Percentiles rank a stretch among this genome's conserved stretches.
These are phyloP conservation scores for Boletus bicolor DNA, from an alignment of 768 basidiomycete species.

Conservation along the genomic window DNA sequence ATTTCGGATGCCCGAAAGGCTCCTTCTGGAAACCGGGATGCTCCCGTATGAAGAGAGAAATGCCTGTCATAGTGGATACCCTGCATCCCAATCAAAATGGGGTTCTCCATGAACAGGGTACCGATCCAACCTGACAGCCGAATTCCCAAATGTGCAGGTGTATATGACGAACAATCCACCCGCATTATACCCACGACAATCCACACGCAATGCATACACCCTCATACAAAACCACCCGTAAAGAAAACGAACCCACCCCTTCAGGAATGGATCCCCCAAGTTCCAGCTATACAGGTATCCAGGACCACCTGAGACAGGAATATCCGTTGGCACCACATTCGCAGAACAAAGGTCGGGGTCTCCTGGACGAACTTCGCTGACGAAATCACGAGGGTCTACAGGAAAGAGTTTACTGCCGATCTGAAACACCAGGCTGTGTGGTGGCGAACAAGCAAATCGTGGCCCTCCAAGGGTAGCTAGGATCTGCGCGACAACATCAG, in stretches of 20 bases:
- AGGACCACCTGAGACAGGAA: slow-evolving; percentile 46
- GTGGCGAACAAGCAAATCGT: slow-evolving; percentile 54
- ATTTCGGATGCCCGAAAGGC: slow-evolving; percentile 14
- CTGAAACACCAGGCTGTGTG: slow-evolving; percentile 63
- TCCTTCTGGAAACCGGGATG: slow-evolving; percentile 8
- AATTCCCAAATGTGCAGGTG: background rate
- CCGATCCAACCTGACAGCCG: background rate
- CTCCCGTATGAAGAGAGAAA: background rate
- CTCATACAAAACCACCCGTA: background rate
- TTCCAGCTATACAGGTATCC: slow-evolving; percentile 76
- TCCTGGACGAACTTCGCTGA: slow-evolving; percentile 39
- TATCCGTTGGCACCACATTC: slow-evolving; percentile 60
- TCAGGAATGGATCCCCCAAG: slow-evolving; percentile 72
- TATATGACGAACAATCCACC: background rate
- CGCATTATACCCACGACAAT: slow-evolving; percentile 7
- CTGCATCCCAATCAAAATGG: slow-evolving; percentile 1
- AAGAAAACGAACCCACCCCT: slow-evolving; percentile 48
- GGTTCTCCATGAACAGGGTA: background rate
- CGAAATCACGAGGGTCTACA: slow-evolving; percentile 74
- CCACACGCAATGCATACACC: background rate
- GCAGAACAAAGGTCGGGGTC: slow-evolving; percentile 45
- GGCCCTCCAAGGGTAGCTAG: slow-evolving; percentile 38
- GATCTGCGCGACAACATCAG: slow-evolving; percentile 59
- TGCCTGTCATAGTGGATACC: background rate
- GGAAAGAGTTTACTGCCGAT: slow-evolving; percentile 70